phyloP scores from a whole-genome alignment of 331 rosid genomes.

The Acacia concinna region DNA sequence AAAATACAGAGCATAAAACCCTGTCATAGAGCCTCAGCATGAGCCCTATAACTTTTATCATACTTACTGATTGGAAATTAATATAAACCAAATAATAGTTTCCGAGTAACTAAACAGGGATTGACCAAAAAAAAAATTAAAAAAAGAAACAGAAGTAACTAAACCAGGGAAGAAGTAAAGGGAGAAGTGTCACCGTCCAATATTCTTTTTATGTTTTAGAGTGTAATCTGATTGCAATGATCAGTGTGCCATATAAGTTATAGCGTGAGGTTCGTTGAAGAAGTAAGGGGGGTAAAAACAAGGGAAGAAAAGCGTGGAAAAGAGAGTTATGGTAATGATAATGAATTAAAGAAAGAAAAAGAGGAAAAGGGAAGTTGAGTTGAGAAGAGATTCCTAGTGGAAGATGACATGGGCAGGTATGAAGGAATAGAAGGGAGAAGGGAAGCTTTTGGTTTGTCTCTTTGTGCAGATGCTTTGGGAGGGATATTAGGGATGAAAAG shows the following conservation, averaged over 20 bases:
- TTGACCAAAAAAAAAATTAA: background rate
- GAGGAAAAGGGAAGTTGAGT: constrained; percentile 24
- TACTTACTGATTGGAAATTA: background rate
- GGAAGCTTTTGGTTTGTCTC: constrained; percentile 68
- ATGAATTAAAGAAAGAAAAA: constrained; percentile 34
- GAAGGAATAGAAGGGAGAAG: constrained; percentile 46
- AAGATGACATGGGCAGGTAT: constrained; percentile 63
- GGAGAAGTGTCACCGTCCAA: constrained; percentile 22
- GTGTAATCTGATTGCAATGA: background rate
- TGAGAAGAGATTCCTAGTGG: constrained; percentile 56
- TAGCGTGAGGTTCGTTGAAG: constrained; percentile 21
- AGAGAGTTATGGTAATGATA: constrained; percentile 46
- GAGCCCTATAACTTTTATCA: background rate
- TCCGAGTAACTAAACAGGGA: background rate
- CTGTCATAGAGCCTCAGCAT: background rate
- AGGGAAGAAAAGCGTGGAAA: constrained; percentile 30
- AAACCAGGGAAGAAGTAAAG: background rate
- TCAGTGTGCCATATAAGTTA: background rate
- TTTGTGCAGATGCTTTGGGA: constrained; percentile 51
- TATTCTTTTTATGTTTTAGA: background rate
- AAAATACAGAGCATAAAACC: constrained; percentile 1
- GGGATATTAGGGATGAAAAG: constrained; percentile 45
- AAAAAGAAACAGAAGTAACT: background rate
- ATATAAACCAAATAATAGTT: background rate
- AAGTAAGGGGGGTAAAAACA: constrained; percentile 19